phyloP scores from a whole-genome alignment of 768 basidiomycete species.

The Galerina sulciceps region DNA sequence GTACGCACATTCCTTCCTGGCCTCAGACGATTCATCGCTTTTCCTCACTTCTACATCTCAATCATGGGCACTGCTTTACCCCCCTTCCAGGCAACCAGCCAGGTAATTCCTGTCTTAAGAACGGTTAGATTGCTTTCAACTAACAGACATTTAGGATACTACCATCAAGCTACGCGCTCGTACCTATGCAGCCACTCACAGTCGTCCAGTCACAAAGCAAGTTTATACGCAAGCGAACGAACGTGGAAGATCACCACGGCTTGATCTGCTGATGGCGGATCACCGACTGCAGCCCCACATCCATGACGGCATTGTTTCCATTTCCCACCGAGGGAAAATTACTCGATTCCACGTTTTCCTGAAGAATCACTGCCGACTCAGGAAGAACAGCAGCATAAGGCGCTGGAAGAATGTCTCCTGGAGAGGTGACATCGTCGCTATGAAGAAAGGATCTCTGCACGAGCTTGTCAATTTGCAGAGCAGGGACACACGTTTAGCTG shows the following conservation, averaged over 20 bases:
- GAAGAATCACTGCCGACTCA: neutral
- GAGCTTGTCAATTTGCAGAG: neutral
- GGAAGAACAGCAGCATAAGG: neutral
- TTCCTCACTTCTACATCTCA: too few relatives aligned
- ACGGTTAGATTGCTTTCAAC: too few relatives aligned
- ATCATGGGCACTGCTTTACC: too few relatives aligned
- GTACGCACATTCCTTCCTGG: too few relatives aligned
- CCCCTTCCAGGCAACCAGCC: too few relatives aligned
- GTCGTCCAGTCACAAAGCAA: neutral
- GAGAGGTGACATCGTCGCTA: neutral
- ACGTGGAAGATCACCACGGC: neutral
- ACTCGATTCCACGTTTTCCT: neutral
- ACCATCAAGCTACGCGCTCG: neutral
- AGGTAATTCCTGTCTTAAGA: too few relatives aligned
- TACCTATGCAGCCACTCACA: neutral
- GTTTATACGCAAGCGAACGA: neutral
- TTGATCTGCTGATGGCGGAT: neutral
- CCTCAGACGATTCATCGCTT: too few relatives aligned
- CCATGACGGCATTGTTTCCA: neutral
- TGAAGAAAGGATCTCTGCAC: neutral
- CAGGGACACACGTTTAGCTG: neutral
- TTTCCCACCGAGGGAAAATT: neutral
- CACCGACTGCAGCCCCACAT: neutral
- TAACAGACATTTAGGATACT: neutral
- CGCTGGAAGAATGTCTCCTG: neutral